phyloP scores from a whole-genome alignment of 805 yeast species.

The Candida mattraensis region DNA sequence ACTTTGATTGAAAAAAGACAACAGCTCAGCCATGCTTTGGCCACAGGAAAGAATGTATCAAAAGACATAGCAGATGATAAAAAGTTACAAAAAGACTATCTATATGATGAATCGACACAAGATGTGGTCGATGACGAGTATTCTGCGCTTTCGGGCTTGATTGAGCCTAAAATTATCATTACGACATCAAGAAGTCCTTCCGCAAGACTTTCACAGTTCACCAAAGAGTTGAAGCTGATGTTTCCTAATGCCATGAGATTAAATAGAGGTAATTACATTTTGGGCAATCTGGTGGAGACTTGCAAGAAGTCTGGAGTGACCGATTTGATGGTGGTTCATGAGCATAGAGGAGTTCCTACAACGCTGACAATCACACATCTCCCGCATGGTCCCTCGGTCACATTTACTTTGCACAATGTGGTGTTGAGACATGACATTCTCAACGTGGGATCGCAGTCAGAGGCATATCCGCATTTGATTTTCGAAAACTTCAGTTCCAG shows the following conservation, averaged over 20 bases:
- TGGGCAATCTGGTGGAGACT: conserved; percentile 80
- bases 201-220: conserved; percentile 80
- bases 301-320: conserved; percentile 76
- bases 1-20: conserved; percentile 82
- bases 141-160: conserved; percentile 78
- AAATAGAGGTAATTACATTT: conserved; percentile 89
- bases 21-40: conserved; percentile 81
- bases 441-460: conserved; percentile 83
- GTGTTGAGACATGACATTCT: conserved; percentile 89
- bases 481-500: conserved; percentile 85
- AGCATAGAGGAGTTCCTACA: conserved; percentile 98
- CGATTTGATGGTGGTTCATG: conserved; percentile 85
- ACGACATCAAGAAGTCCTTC: conserved; percentile 94
- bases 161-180: conserved; percentile 86
- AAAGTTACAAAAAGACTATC: conserved; percentile 73
- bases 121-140: conserved; percentile 84
- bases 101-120: conserved; percentile 76
- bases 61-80: conserved; percentile 89
- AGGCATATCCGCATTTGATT: conserved; percentile 89
- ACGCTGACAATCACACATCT: conserved; percentile 89
- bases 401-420: conserved; percentile 92
- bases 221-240: conserved; percentile 86
- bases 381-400: conserved; percentile 97
- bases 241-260: conserved; percentile 88
- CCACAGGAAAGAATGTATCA: conserved; percentile 86